Evolutionary conservation across 495 filamentous ascomycete species (phyloP), one percentile per base, ranked within the genome.

Genomic region (Tuber umbilicatum): DNA sequence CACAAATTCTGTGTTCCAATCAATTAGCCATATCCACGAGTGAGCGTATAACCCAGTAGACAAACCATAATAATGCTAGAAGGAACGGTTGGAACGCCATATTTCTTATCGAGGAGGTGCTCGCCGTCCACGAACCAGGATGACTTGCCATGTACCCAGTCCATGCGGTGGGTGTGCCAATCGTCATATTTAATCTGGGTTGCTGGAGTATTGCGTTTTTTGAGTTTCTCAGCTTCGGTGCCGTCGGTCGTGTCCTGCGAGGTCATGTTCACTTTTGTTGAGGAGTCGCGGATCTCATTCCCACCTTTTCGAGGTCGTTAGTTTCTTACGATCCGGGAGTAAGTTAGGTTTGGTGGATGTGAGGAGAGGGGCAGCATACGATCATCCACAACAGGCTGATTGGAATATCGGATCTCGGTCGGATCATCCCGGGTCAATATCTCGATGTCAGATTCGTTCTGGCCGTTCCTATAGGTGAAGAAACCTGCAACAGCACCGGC

Each of bases 381-480:
- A 7, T 81, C 71, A 50, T 84, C 79, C 10, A 83, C 69, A 50
- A 75, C 87, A 0, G 92, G 92, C 80, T 94, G 92, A 80, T 94
- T 94, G 50, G 91, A 92, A 83, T 90, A 93, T 76, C 89, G 89
- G 31, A 91, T 84, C 6, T 84, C 84, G 71, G 87, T 81, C 4
- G 82, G 80, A 0, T 88, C 86, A 73, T 89, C 90, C 2, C 83
- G 83, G 0, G 91, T 92, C 23, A 91, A 85, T 74, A 93, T 89
- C 80, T 97, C 93, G 64, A 95, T 87, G 79, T 95, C 93, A 0
- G 89, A 89, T 83, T 94, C 91, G 78, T 91, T 89, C 43, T 90
- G 87, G 1, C 84, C 81, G 27, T 87, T 84, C 27, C 86, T 83
- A 78, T 90, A 90, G 35, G 91, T 92, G 83, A 94, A 93, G 74